Evolutionary conservation across 2,329 filamentous ascomycete genomes (phyloP), one percentile per base, ranked within the genome.

Genomic region (Beauveria sp.): DNA sequence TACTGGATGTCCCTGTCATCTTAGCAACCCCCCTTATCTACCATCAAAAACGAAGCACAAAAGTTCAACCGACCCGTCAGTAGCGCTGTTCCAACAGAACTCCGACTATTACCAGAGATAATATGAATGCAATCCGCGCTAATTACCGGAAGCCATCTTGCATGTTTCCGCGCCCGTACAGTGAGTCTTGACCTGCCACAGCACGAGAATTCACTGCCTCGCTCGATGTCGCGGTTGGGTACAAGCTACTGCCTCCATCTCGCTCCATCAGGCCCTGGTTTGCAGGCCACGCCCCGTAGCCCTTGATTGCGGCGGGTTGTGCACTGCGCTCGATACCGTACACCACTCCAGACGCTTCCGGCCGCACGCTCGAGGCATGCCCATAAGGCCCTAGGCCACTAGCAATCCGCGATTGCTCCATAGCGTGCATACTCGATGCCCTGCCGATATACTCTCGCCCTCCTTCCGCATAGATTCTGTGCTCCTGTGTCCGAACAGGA

Each of bases 351-450:
- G 60, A 59, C 24, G 65, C 67, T 34, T 77, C 75, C 20, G 77
- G 74, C 45, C 75, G 74, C 50, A 73, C 70, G 64, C 77, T 80
- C 46, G 78, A 74, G 62, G 80, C 69, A 64, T 78, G 74, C 28
- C 74, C 72, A 65, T 81, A 81, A 34, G 43, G 6, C 77, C 74
- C 60, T 69, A 66, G 26, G 73, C 70, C 16, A 75, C 65, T 57
- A 78, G 76, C 63, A 78, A 80, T 43, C 20, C 76, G 73, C 38
- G 75, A 64, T 59, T 73, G 62, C 53, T 81, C 81, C 49, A 73
- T 70, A 22, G 86, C 85, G 52, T 85, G 81, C 40, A 84, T 81
- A 69, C 86, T 88, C 28, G 82, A 70, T 38, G 84, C 77, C 61
- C 86, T 77, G 47, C 81, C 68, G 47, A 81, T 68, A 64, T 85